Conservation (phyloP, 164 flowering plant genomes). For the Pachysandra terminalis region DNA sequence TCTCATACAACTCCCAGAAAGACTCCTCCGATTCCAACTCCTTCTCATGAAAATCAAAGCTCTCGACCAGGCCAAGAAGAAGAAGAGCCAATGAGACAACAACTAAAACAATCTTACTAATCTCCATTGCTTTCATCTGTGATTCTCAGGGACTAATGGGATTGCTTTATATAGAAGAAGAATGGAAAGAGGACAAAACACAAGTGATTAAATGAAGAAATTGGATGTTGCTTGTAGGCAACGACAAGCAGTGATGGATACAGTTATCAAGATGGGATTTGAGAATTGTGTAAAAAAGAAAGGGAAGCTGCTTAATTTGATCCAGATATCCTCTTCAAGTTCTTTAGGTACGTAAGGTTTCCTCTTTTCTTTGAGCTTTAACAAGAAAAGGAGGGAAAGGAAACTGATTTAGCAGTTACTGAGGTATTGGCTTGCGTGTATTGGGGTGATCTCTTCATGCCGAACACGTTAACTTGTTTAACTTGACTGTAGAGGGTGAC, state of each 20-base stretch:
- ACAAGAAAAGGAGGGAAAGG: conserved; percentile 19
- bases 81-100: conserved; percentile 30
- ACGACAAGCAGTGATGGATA: conserved; percentile 1
- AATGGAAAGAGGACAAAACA: no score
- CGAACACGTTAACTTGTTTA: conserved; percentile 12
- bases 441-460: not conserved
- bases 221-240: conserved; percentile 11
- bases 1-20: conserved; percentile 56
- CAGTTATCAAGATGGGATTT: no score
- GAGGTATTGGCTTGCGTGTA: not conserved
- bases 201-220: no score
- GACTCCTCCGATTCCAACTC: conserved; percentile 54
- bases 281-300: no score
- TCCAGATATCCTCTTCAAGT: not conserved
- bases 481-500: not conserved
- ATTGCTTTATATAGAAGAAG: conserved; percentile 27
- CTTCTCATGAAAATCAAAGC: conserved; percentile 48
- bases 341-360: not conserved
- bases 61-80: conserved; percentile 20
- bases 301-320: not conserved
- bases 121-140: conserved; percentile 2
- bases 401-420: not conserved
- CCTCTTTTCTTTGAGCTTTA: not conserved
- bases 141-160: not conserved
- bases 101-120: conserved; percentile 26